These are phyloP conservation scores for Penicillium hesseltinei DNA, from an alignment of 2,329 filamentous ascomycete genomes.

Conservation along the genomic window DNA sequence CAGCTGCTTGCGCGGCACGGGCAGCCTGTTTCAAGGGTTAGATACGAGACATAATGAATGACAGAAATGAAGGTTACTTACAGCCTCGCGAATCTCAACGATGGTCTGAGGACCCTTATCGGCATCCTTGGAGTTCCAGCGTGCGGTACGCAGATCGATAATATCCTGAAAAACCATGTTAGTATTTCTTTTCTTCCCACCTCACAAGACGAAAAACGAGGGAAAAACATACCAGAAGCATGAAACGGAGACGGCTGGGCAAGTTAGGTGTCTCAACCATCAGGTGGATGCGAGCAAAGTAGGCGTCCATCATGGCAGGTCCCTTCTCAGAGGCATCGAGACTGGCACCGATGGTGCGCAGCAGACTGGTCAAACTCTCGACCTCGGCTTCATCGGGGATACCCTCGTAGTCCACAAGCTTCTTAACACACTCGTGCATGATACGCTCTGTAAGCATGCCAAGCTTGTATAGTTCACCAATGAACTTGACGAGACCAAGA, in stretches of 20 bases:
- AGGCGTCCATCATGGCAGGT: constrained; percentile 81
- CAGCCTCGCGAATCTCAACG: constrained; percentile 81
- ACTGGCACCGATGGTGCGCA: constrained; percentile 85
- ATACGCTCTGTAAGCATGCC: constrained; percentile 98
- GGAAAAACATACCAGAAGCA: constrained; percentile 67
- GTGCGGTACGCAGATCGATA: constrained; percentile 72
- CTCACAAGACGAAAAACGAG: neutral
- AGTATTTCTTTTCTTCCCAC: neutral
- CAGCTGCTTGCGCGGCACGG: constrained; percentile 76
- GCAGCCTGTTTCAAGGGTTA: constrained; percentile 50
- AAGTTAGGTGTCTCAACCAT: constrained; percentile 79
- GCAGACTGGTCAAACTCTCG: constrained; percentile 89
- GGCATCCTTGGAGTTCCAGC: constrained; percentile 82
- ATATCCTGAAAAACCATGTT: constrained; percentile 58
- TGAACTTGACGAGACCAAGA: constrained; percentile 97
- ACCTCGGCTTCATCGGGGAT: constrained; percentile 93
- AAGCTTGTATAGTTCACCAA: constrained; percentile 98
- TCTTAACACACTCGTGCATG: constrained; percentile 99
- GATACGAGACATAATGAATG: constrained; percentile 9
- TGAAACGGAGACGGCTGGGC: constrained; percentile 86
- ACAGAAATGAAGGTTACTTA: constrained; percentile 39
- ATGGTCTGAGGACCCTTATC: constrained; percentile 98
- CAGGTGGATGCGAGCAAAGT: constrained; percentile 83
- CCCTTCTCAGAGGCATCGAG: constrained; percentile 83
- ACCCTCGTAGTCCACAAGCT: constrained; percentile 92